Percentiles rank a stretch among this genome's conserved stretches.
Evolutionary conservation across 1,284 basidiomycete species (phyloP).

Genomic region (Trametes polyzona): DNA sequence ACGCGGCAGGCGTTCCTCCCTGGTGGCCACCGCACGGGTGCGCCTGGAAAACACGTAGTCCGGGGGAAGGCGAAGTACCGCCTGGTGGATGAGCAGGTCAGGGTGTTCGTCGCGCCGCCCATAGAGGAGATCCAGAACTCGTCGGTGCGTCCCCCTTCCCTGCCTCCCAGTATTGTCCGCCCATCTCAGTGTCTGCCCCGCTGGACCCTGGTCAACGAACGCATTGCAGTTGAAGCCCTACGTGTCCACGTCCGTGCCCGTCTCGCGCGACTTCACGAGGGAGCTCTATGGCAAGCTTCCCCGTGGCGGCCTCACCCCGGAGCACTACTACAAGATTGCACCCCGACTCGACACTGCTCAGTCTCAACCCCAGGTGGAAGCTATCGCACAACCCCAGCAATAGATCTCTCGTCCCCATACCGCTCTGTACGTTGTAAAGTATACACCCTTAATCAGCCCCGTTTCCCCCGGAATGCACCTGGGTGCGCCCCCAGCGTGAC

Average conservation of each 20-base stretch:
- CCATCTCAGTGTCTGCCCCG: neutral
- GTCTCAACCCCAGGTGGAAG: neutral
- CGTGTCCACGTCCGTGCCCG: conserved; percentile 34
- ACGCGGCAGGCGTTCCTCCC: conserved; percentile 82
- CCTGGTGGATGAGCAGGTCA: conserved; percentile 79
- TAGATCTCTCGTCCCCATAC: neutral
- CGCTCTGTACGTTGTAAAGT: neutral
- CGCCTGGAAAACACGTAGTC: conserved; percentile 82
- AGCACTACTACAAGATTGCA: conserved; percentile 35
- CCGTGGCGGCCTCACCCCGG: conserved; percentile 38
- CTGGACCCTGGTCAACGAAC: neutral
- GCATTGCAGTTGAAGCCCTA: conserved; percentile 40
- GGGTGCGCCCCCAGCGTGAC: no score
- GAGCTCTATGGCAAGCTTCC: conserved; percentile 41
- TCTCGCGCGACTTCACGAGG: conserved; percentile 33
- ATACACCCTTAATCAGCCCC: neutral
- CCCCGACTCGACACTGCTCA: conserved; percentile 18
- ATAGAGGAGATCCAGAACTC: conserved; percentile 65
- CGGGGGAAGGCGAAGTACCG: conserved; percentile 78
- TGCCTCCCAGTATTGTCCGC: neutral
- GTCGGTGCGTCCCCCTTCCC: conserved; percentile 49
- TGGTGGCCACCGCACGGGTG: conserved; percentile 84
- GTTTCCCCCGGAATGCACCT: neutral
- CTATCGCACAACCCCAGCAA: conserved; percentile 3
- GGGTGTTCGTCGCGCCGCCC: conserved; percentile 82